Evolutionary conservation across 169 alveolate genomes (phyloP).

Genomic region (Plasmodium reichenowi): DNA sequence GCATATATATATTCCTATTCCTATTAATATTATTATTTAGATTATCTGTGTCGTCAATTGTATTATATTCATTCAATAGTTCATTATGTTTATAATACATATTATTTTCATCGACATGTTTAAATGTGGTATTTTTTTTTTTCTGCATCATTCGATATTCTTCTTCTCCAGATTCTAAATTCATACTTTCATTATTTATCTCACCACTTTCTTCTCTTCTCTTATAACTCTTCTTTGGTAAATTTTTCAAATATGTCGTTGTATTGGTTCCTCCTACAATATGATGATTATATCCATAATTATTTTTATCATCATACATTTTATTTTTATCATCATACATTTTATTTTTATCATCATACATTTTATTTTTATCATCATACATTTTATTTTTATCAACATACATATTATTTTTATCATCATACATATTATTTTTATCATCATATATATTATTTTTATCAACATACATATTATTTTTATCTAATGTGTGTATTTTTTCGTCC

Average conservation of each 20-base stretch:
- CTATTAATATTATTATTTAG: background rate
- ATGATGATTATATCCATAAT: background rate
- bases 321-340: background rate
- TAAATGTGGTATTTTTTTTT: background rate
- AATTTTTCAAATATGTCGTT: background rate
- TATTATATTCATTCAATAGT: background rate
- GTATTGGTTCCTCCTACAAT: background rate
- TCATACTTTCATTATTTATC: background rate
- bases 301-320: background rate
- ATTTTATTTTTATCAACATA: background rate
- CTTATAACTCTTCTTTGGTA: conserved; percentile 12
- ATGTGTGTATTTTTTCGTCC: too few relatives aligned
- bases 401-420: background rate
- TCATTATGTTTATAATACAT: conserved; percentile 5
- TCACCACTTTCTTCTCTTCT: background rate
- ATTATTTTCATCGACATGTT: background rate
- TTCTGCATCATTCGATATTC: background rate
- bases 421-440: background rate
- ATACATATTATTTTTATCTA: too few relatives aligned
- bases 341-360: background rate
- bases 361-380: background rate
- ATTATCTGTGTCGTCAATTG: background rate
- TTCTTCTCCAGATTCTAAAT: background rate
- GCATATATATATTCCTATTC: background rate
- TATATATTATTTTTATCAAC: background rate